A percentile compares a stretch with the other conserved stretches of the same genome.
Conservation (phyloP, 2,329 filamentous ascomycete genomes). For the Verruconis gallopava region DNA sequence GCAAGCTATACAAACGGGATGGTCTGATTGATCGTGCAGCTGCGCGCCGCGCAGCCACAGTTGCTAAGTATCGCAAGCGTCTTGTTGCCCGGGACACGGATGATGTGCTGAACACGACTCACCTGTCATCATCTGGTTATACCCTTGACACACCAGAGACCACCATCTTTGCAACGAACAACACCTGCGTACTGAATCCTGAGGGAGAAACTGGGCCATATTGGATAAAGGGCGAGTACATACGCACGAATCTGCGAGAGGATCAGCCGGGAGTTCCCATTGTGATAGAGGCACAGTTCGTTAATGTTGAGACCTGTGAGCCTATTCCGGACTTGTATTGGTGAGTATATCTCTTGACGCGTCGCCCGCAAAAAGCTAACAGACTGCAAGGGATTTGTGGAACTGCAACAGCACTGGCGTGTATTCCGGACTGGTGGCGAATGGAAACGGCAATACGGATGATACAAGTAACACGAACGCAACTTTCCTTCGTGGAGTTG, state of each 20-base stretch:
- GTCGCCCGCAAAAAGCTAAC: conserved; percentile 1
- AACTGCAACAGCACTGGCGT: conserved; percentile 17
- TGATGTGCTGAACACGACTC: no score
- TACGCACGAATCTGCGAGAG: conserved; percentile 38
- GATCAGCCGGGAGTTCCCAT: conserved; percentile 36
- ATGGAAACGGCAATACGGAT: conserved; percentile 26
- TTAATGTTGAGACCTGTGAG: conserved; percentile 42
- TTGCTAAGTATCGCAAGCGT: no score
- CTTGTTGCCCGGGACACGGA: no score
- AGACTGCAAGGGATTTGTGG: no score
- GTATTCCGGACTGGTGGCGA: conserved; percentile 16
- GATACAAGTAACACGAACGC: conserved; percentile 21
- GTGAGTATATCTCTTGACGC: conserved; percentile 41
- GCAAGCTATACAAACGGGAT: no score
- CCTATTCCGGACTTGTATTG: conserved; percentile 34
- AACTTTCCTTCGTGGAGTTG: conserved; percentile 29
- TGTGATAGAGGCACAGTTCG: conserved; percentile 39
- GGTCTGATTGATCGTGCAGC: no score
- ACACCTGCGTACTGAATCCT: conserved; percentile 22
- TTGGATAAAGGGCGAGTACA: conserved; percentile 37
- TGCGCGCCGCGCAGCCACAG: no score
- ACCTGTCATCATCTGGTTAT: no score
- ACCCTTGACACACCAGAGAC: no score
- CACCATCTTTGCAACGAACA: no score
- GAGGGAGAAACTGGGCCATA: conserved; percentile 22